phyloP scores from a whole-genome alignment of 305 asterid genomes.

The Solanum chacoense region DNA sequence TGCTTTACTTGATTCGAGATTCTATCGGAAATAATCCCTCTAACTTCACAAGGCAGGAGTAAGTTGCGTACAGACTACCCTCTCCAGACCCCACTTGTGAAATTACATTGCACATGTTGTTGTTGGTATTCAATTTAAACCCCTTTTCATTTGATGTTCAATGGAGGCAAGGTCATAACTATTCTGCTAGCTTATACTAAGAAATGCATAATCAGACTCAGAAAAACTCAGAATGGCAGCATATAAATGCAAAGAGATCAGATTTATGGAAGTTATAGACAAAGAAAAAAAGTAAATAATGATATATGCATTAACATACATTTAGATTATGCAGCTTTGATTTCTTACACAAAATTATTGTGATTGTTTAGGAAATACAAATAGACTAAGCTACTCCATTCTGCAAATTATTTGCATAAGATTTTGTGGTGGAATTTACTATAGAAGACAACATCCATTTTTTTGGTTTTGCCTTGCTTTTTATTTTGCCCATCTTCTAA shows the following conservation, averaged over 20 bases:
- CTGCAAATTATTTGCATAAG: not conserved
- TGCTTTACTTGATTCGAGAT: not conserved
- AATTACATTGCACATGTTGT: not conserved
- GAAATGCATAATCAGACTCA: not conserved
- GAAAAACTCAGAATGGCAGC: not conserved
- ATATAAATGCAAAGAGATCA: not conserved
- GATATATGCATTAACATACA: not conserved
- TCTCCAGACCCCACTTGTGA: not conserved
- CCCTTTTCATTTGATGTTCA: not conserved
- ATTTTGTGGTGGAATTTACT: not conserved
- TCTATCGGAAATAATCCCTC: not conserved
- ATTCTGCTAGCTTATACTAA: not conserved
- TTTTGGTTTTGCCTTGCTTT: not conserved
- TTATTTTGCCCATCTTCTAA: not conserved
- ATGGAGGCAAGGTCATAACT: not conserved
- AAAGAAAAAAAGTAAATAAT: not conserved
- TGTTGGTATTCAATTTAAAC: not conserved
- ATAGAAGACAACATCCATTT: not conserved
- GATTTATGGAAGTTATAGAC: not conserved
- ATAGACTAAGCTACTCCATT: not conserved
- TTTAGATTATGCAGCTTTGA: not conserved
- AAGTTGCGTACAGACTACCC: not conserved
- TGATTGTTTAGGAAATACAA: not conserved
- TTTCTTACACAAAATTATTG: not conserved
- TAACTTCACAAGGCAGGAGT: not conserved